phyloP scores from a whole-genome alignment of 148 eudicot genomes.

The Silene conica region DNA sequence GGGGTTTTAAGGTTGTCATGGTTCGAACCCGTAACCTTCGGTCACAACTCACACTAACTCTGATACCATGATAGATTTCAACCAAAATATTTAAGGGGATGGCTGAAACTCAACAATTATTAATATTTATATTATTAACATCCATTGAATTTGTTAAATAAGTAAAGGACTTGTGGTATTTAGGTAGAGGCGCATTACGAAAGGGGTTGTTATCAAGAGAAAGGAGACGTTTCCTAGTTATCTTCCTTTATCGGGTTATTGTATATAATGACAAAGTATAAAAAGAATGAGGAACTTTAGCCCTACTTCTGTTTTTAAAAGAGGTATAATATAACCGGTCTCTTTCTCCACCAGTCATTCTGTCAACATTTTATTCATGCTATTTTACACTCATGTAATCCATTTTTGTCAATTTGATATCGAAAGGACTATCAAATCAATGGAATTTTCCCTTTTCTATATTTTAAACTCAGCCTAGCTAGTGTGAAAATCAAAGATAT shows the following conservation, averaged over 20 bases:
- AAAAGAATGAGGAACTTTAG: not conserved
- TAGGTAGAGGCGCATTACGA: too few species aligned
- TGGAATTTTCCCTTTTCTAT: not conserved
- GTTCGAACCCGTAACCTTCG: too few species aligned
- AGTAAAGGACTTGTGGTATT: too few species aligned
- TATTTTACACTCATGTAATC: slow-evolving; percentile 11
- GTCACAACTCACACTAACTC: too few species aligned
- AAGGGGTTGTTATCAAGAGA: not conserved
- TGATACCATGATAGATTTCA: too few species aligned
- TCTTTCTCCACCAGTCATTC: slow-evolving; percentile 6
- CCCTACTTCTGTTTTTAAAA: not conserved
- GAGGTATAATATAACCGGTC: not conserved
- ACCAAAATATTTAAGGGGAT: too few species aligned
- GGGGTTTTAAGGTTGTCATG: too few species aligned
- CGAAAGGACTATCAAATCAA: slow-evolving; percentile 30
- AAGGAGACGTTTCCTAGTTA: not conserved
- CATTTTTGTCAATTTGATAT: slow-evolving; percentile 13
- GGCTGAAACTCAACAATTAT: too few species aligned
- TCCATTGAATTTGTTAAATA: too few species aligned
- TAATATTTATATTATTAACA: too few species aligned
- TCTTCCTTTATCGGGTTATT: not conserved
- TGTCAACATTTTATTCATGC: slow-evolving; percentile 24
- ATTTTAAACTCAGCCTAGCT: not conserved
- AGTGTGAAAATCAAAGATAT: too few species aligned
- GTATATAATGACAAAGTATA: not conserved